Evolutionary conservation across 495 filamentous ascomycete genomes (phyloP).

Genomic region (Podospora pseudocomata): DNA sequence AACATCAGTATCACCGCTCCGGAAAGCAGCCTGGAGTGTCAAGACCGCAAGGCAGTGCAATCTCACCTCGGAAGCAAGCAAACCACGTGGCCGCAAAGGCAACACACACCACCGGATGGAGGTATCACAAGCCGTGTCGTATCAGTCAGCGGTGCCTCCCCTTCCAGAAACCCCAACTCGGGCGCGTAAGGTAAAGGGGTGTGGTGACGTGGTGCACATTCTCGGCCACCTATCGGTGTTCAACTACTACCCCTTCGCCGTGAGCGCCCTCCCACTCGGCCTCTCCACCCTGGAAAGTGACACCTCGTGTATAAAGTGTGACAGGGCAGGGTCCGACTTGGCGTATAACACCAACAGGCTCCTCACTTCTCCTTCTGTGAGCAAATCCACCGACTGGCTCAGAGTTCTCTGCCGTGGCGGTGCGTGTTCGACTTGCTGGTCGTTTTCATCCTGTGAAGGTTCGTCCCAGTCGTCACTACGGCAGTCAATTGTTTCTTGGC

Average conservation of each 20-base stretch:
- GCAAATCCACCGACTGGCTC: slow-evolving; percentile 7
- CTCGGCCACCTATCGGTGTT: background rate
- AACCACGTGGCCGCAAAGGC: background rate
- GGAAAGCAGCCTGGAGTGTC: background rate
- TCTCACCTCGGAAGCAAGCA: background rate
- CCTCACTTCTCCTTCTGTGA: slow-evolving; percentile 13
- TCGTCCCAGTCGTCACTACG: background rate
- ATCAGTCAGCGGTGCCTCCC: background rate
- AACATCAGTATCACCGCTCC: background rate
- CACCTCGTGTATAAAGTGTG: slow-evolving; percentile 14
- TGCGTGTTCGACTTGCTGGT: background rate
- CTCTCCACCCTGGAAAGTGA: background rate
- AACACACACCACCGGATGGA: background rate
- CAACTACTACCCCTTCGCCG: background rate
- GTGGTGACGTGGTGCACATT: background rate
- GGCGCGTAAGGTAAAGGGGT: too few species aligned
- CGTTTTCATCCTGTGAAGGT: background rate
- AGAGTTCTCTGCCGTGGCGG: background rate
- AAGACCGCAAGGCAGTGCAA: background rate
- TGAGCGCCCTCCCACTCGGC: background rate
- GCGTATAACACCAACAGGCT: slow-evolving; percentile 15
- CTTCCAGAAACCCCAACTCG: background rate
- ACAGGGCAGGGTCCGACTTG: slow-evolving; percentile 11
- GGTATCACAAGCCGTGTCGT: background rate
- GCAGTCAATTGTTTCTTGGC: background rate